phyloP scores from a whole-genome alignment of 2,329 filamentous ascomycete genomes.

The Anisogramma anomala region DNA sequence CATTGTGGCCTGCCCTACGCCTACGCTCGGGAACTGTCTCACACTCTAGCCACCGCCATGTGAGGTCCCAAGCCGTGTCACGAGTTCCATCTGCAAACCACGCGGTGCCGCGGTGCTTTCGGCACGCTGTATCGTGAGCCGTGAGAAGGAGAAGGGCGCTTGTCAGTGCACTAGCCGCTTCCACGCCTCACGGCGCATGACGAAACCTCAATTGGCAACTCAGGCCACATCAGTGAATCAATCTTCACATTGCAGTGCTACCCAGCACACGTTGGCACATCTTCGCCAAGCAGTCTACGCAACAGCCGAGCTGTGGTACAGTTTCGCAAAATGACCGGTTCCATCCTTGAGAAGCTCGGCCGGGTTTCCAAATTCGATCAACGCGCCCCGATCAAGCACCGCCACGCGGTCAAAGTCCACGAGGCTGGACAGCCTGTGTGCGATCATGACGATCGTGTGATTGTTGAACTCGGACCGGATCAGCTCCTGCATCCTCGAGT shows the following conservation, averaged over 20 bases:
- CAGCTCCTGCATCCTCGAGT: constrained; percentile 15
- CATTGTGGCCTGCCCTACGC: too few relatives aligned
- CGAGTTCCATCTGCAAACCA: neutral
- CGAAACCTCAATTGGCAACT: neutral
- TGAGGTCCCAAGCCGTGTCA: neutral
- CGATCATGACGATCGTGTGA: constrained; percentile 36
- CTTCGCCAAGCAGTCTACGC: neutral
- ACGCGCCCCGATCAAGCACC: constrained; percentile 34
- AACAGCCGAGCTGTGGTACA: neutral
- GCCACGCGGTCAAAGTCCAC: constrained; percentile 37
- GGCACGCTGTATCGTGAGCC: neutral
- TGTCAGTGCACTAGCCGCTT: neutral
- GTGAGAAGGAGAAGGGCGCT: neutral
- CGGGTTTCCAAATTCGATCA: constrained; percentile 29
- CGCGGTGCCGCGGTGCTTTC: neutral
- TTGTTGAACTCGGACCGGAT: constrained; percentile 16
- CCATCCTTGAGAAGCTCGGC: constrained; percentile 11
- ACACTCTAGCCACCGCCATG: neutral
- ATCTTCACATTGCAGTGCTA: neutral
- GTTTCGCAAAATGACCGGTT: neutral
- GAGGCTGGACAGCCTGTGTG: constrained; percentile 28
- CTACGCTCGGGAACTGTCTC: too few relatives aligned
- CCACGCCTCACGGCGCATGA: neutral
- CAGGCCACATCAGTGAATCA: too few relatives aligned
- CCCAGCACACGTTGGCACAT: neutral